Percentiles rank a stretch among this genome's conserved stretches.
These are phyloP conservation scores for Sonneratia caseolaris DNA, from an alignment of 345 rosid genomes.

Conservation along the genomic window DNA sequence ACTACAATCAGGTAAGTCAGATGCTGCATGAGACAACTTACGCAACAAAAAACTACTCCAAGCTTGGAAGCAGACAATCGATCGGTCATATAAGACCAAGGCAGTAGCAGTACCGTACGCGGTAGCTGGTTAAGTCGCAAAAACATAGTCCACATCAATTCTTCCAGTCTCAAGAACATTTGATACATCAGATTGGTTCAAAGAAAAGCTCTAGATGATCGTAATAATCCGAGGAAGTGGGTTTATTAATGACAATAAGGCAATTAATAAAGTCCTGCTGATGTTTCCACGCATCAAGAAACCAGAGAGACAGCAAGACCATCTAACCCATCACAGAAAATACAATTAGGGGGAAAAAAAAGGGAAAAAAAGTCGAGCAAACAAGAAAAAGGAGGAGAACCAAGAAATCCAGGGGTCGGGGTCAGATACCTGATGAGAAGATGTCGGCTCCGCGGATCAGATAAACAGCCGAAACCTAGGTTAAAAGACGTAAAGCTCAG, in stretches of 20 bases:
- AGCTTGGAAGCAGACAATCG: not conserved
- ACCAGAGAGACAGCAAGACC: not conserved
- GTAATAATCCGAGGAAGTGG: not conserved
- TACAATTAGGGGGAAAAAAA: not conserved
- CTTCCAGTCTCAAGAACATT: not conserved
- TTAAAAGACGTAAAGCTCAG: not conserved
- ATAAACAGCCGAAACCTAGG: constrained; percentile 6
- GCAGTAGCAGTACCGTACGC: not conserved
- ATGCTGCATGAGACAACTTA: not conserved
- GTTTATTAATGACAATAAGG: not conserved
- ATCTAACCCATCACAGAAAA: not conserved
- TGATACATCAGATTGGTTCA: not conserved
- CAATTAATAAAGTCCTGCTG: not conserved
- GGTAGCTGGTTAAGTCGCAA: not conserved
- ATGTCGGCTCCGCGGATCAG: not conserved
- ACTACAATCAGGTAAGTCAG: not conserved
- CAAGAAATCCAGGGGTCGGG: not conserved
- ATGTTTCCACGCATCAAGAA: not conserved
- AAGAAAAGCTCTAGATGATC: not conserved
- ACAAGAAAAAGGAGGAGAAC: not conserved
- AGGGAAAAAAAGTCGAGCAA: not conserved
- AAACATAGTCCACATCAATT: not conserved
- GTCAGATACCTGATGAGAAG: not conserved
- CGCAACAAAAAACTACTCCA: not conserved
- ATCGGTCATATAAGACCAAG: not conserved